Base-by-base conservation (phyloP, 2,329 filamentous ascomycete species). In the Furcasterigmium sp. region DNA sequence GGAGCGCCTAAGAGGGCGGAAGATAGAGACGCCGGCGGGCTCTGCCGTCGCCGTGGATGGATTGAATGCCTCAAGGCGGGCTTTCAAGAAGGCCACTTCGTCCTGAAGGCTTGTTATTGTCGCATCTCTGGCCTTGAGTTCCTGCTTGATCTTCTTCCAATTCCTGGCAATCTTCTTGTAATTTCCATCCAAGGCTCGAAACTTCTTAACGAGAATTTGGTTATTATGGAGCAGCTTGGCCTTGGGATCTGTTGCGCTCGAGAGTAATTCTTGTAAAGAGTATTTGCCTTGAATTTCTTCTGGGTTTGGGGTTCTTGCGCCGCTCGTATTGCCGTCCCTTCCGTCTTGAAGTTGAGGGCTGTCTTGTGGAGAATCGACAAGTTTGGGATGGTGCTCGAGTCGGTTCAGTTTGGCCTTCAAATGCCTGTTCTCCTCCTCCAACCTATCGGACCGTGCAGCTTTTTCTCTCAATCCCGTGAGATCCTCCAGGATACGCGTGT, bases 341-440 rank as follows among this genome's bases (percentile, higher is more conserved):
- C 3, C 45, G 41, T 14, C 42, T 23, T 55, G 56, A 6, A 58
- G 44, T n/a, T 67, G 49, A 35, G 28, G 37, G 40, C 19, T 45
- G 5, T 30, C 41, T 23, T 19, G 41, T 43, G 44, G 15, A 8
- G 37, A 18, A n/a, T 35, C 37, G 25, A 43, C 25, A 25, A 39
- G 26, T 25, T 37, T 39, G 25, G 38, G 23, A 46, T 47, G 39
- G 37, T 44, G 42, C 41, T 54, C 45, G 17, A 69, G 54, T 9
- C 56, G 48, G 4, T 51, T 47, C 9, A 75, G 46, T 42, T 72
- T 61, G 25, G 50, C 53, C 39, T 58, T 62, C 6, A 78, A 59
- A 5, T 56, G 47, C n/a, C 50, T 51, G 40, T 73, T 74, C 46
- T 75, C 69, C 14, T 62, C 51, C 42, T 71, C 62, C 20, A 76